Evolutionary conservation across 2,329 filamentous ascomycete species (phyloP).

Genomic region (Fusarium torulosum): DNA sequence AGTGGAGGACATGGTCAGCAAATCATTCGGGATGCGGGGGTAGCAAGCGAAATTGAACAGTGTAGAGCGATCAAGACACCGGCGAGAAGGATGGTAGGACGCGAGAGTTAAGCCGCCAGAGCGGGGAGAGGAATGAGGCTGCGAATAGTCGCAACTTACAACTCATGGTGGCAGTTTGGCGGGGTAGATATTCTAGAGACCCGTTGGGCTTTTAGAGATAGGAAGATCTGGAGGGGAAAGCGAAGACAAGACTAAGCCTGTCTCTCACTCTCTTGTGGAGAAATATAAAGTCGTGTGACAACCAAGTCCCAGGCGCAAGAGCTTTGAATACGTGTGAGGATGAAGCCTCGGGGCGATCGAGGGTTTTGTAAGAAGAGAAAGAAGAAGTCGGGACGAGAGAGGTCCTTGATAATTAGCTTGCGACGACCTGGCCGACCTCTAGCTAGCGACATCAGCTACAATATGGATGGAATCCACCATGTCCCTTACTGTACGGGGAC

Average conservation of each 20-base stretch:
- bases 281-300: constrained; percentile 12
- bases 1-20: constrained; percentile 44
- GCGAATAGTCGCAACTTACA: constrained; percentile 50
- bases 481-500: constrained; percentile 4
- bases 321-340: constrained; percentile 13
- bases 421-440: constrained; percentile 18
- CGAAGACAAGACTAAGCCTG: constrained; percentile 7
- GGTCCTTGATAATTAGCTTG: constrained; percentile 43
- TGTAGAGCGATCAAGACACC: background rate
- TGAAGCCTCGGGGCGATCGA: constrained; percentile 29
- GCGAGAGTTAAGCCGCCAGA: constrained; percentile 28
- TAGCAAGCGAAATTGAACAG: background rate
- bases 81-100: constrained; percentile 5
- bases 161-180: constrained; percentile 50
- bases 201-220: constrained; percentile 27
- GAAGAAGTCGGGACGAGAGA: constrained; percentile 23
- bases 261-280: constrained; percentile 2
- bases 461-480: no score
- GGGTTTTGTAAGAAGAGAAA: constrained; percentile 28
- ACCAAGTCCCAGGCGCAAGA: constrained; percentile 25
- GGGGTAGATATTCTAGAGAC: constrained; percentile 40
- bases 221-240: constrained; percentile 19
- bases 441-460: background rate
- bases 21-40: constrained; percentile 6
- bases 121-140: constrained; percentile 45